Percentiles rank a stretch among this genome's conserved stretches.
These are phyloP conservation scores for Globisporangium carolinianum DNA, from an alignment of 352 stramenopile genomes.

Conservation along the genomic window DNA sequence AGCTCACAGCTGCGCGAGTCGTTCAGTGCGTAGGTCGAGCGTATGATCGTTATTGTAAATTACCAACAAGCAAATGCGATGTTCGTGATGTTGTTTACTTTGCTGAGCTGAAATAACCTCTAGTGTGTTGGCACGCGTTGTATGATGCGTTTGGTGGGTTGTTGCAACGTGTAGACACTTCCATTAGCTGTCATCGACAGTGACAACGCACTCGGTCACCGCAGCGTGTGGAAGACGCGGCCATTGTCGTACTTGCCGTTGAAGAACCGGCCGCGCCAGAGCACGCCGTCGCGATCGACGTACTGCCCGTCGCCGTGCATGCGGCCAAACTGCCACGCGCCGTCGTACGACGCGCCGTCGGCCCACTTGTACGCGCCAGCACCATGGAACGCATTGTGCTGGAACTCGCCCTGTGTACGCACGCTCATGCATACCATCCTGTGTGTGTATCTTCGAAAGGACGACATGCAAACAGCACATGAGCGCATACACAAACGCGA, in stretches of 20 bases:
- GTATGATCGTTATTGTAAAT: neutral
- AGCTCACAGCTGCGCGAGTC: slow-evolving; percentile 48
- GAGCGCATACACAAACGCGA: neutral
- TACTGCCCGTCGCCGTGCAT: slow-evolving; percentile 75
- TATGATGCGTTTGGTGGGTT: neutral
- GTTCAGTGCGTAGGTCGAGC: slow-evolving; percentile 17
- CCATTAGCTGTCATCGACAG: too few relatives aligned
- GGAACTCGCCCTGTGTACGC: slow-evolving; percentile 41
- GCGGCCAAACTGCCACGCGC: slow-evolving; percentile 48
- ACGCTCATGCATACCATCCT: too few relatives aligned
- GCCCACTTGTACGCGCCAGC: slow-evolving; percentile 55
- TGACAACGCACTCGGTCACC: slow-evolving; percentile 20
- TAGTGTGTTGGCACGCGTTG: neutral
- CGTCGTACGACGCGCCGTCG: slow-evolving; percentile 59
- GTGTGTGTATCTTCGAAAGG: too few relatives aligned
- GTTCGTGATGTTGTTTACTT: neutral
- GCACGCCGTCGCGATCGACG: slow-evolving; percentile 67
- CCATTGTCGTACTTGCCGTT: slow-evolving; percentile 86
- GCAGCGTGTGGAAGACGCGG: slow-evolving; percentile 67
- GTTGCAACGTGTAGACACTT: neutral
- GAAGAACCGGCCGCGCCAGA: slow-evolving; percentile 60
- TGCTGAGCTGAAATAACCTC: too few relatives aligned
- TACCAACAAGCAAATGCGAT: neutral
- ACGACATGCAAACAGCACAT: neutral
- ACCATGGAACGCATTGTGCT: slow-evolving; percentile 54